phyloP scores from a whole-genome alignment of 2,329 filamentous ascomycete species.

The Colletotrichum brevisporum region DNA sequence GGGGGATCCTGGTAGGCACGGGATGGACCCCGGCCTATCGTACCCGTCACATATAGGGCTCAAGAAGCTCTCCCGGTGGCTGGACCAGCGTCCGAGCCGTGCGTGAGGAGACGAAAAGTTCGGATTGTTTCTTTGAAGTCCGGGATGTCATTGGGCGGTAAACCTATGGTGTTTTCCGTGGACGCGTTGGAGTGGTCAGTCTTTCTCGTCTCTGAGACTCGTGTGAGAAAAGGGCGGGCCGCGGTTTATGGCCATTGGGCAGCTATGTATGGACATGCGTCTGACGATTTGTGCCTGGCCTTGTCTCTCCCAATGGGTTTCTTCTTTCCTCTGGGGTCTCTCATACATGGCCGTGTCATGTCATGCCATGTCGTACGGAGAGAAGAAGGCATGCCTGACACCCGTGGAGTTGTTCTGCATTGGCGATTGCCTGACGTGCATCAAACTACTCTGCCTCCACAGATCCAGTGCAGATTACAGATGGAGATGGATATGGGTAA shows the following conservation, averaged over 20 bases:
- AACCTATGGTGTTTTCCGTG: neutral
- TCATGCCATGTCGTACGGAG: neutral
- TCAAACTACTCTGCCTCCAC: neutral
- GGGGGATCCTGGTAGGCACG: neutral
- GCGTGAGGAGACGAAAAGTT: conserved; percentile 10
- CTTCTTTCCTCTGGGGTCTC: neutral
- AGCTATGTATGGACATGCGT: neutral
- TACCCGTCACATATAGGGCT: too few relatives aligned
- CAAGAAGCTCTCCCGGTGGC: conserved; percentile 18
- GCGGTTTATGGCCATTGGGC: conserved; percentile 11
- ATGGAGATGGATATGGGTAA: neutral
- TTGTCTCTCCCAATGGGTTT: conserved; percentile 9
- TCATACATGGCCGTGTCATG: neutral
- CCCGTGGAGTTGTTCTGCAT: conserved; percentile 3
- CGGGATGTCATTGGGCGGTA: conserved; percentile 8
- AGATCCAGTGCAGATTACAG: neutral
- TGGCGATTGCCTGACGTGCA: conserved; percentile 6
- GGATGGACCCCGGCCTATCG: conserved; percentile 29
- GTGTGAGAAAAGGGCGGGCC: neutral
- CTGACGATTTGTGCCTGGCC: neutral
- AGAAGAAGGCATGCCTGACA: conserved; percentile 2
- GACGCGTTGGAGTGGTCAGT: conserved; percentile 9
- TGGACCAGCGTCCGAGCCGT: conserved; percentile 17
- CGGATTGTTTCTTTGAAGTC: conserved; percentile 6
- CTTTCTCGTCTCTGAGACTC: conserved; percentile 2